Conservation (phyloP, 2,329 filamentous ascomycete genomes). For the Daldinia sp. region DNA sequence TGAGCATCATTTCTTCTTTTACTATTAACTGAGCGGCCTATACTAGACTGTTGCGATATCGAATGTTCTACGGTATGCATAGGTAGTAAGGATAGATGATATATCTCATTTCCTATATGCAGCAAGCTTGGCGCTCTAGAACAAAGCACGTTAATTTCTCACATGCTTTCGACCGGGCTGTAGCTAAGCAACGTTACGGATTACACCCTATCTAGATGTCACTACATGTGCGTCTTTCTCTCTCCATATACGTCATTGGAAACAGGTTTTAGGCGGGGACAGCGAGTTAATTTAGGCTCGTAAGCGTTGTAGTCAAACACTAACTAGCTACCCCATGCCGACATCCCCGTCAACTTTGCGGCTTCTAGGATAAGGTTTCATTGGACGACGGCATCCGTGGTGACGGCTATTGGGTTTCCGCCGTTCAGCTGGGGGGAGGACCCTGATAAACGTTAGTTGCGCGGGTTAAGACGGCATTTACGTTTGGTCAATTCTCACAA, state of each 20-base stretch:
- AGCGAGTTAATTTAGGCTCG: conserved; percentile 26
- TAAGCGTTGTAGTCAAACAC: conserved; percentile 18
- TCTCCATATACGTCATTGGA: conserved; percentile 27
- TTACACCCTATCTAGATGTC: conserved; percentile 22
- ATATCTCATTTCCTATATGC: conserved; percentile 10
- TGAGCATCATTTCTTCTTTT: conserved; percentile 1
- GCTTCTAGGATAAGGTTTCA: conserved; percentile 27
- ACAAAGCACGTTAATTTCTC: conserved; percentile 8
- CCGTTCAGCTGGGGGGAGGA: conserved; percentile 10
- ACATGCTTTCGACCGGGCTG: conserved; percentile 8
- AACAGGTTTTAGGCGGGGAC: conserved; percentile 12
- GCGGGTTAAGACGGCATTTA: conserved; percentile 35
- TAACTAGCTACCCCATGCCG: conserved; percentile 19
- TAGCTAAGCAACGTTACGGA: conserved; percentile 28
- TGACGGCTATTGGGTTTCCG: conserved; percentile 31
- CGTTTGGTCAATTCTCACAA: conserved; percentile 1
- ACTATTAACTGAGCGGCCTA: neutral
- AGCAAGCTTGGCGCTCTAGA: conserved; percentile 2
- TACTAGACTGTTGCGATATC: conserved; percentile 1
- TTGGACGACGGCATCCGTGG: conserved; percentile 31
- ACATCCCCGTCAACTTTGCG: conserved; percentile 29
- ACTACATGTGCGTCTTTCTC: neutral
- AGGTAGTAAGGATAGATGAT: conserved; percentile 15
- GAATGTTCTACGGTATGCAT: conserved; percentile 15
- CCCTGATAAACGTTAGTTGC: conserved; percentile 9